Evolutionary conservation across 2,329 filamentous ascomycete genomes (phyloP).

Genomic region (Aspergillus sp.): DNA sequence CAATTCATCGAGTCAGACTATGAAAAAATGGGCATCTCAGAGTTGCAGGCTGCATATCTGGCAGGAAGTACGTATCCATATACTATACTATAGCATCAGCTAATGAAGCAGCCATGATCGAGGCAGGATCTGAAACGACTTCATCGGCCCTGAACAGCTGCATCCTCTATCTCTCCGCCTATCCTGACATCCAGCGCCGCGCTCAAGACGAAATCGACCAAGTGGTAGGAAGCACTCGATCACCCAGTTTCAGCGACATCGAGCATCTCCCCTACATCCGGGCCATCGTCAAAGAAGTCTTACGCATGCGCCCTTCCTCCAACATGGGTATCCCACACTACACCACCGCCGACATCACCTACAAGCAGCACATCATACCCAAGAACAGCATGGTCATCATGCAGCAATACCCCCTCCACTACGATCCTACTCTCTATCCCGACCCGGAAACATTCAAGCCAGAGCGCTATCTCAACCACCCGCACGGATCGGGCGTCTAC

Average conservation of each 20-base stretch:
- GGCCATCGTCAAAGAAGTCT: slow-evolving; percentile 28
- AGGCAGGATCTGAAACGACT: slow-evolving; percentile 49
- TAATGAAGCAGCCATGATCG: slow-evolving; percentile 17
- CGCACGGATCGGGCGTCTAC: no score
- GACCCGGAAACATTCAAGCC: slow-evolving; percentile 38
- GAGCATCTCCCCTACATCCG: slow-evolving; percentile 28
- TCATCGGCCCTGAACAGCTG: slow-evolving; percentile 45
- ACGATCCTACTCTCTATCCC: slow-evolving; percentile 37
- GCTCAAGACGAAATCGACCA: slow-evolving; percentile 35
- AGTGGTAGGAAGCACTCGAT: slow-evolving; percentile 23
- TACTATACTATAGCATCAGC: no score
- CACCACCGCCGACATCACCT: slow-evolving; percentile 45
- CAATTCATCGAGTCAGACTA: slow-evolving; percentile 15
- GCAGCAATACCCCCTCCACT: slow-evolving; percentile 43
- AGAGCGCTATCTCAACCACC: no score
- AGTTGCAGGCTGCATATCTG: slow-evolving; percentile 31
- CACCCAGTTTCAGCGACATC: slow-evolving; percentile 30
- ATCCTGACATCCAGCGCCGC: slow-evolving; percentile 39
- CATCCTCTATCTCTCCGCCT: slow-evolving; percentile 46
- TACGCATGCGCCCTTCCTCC: slow-evolving; percentile 33
- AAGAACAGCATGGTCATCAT: slow-evolving; percentile 43
- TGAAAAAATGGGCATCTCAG: slow-evolving; percentile 28
- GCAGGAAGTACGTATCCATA: slow-evolving; percentile 9
- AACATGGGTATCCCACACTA: slow-evolving; percentile 39
- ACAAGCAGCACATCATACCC: slow-evolving; percentile 47